Evolutionary conservation across 768 basidiomycete genomes (phyloP), one percentile per base, ranked within the genome.

Genomic region (Leccinum rimulosum): DNA sequence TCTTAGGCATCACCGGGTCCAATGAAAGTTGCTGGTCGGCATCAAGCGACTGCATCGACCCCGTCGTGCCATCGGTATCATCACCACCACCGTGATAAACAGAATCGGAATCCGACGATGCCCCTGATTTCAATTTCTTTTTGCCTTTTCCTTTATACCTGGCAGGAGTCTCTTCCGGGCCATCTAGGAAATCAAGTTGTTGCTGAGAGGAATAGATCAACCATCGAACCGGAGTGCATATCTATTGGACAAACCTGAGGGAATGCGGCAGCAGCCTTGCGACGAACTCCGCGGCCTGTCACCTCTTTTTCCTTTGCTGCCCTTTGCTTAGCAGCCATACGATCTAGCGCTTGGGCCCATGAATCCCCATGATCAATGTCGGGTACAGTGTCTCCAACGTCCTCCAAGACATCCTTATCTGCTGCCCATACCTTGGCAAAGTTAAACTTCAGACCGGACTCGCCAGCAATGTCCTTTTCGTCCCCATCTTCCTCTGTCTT

Each of bases 391-490:
- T 89, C 89, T 35, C 75, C 79, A 22, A 92, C 68, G 14, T 91
- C 89, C 68, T 88, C 89, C 51, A 91, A 72, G 3, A 76, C 67
- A 55, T 88, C 88, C 68, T 89, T 88, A 60, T 89, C 85, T 25
- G 89, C 85, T 1, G 88, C 84, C 95, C 95, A 98, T 47, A 98
- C 82, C 71, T 95, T 95, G 11, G 95, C 94, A 67, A 95, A 96
- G 6, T 83, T 84, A 70, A 98, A 97, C 9, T 84, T 77, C 31
- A 86, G 71, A 38, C 79, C 77, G n/a, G 80, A 75, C 50, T 82
- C 81, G 58, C 80, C 81, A 5, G 77, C 69, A 19, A 74, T 71
- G 52, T 81, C 80, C 54, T 81, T 72, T 27, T 85, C 82, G 12
- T 83, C 85, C 59, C 76, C 83, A 61, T 93, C 88, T 53, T 81